phyloP scores from a whole-genome alignment of 768 basidiomycete genomes.

The Leccinum disarticulatum region DNA sequence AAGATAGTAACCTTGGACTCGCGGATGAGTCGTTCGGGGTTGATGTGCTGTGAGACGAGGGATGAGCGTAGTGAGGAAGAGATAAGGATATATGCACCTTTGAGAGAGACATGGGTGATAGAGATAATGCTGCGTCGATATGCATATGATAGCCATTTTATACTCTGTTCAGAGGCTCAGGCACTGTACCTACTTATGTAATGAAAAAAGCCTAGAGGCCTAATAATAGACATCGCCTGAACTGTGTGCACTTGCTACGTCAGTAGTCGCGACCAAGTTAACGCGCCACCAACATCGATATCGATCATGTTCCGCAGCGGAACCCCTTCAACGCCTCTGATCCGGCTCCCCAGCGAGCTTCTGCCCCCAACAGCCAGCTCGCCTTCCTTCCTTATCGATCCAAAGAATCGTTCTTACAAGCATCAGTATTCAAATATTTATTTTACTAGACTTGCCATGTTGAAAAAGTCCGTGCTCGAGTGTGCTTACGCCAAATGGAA shows the following conservation, averaged over 20 bases:
- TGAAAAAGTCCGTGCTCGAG: slow-evolving; percentile 48
- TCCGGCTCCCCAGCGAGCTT: slow-evolving; percentile 31
- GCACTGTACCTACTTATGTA: neutral
- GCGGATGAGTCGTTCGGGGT: slow-evolving; percentile 64
- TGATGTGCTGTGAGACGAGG: slow-evolving; percentile 50
- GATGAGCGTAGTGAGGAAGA: neutral
- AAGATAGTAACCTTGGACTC: slow-evolving; percentile 44
- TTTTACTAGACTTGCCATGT: slow-evolving; percentile 54
- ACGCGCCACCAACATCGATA: neutral
- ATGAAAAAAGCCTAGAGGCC: too few relatives aligned
- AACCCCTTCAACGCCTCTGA: slow-evolving; percentile 12
- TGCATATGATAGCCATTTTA: neutral
- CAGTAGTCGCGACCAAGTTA: neutral
- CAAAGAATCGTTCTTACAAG: slow-evolving; percentile 52
- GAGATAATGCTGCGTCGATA: neutral
- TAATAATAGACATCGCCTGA: too few relatives aligned
- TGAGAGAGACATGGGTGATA: slow-evolving; percentile 52
- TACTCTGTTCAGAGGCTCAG: neutral
- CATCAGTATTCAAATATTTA: slow-evolving; percentile 77
- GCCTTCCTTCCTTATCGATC: slow-evolving; percentile 44
- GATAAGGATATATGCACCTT: slow-evolving; percentile 39
- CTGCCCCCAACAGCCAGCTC: slow-evolving; percentile 29
- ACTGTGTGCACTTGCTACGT: neutral
- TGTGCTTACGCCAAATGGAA: slow-evolving; percentile 54
- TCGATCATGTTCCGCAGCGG: slow-evolving; percentile 16